Evolutionary conservation across 2,329 filamentous ascomycete species (phyloP), one percentile per base, ranked within the genome.

Genomic region (Acrodontium crateriforme): DNA sequence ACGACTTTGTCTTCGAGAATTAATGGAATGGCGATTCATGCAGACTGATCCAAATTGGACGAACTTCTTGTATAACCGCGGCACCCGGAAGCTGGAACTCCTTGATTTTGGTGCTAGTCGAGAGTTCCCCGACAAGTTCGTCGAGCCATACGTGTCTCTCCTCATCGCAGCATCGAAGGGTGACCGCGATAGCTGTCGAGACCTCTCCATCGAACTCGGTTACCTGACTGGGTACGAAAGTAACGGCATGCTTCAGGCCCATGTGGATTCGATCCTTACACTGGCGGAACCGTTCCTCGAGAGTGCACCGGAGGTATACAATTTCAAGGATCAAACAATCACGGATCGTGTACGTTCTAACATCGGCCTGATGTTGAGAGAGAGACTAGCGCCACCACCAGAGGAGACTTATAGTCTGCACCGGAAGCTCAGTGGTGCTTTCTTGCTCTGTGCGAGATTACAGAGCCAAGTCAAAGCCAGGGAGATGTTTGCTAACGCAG

Each of bases 31-130:
- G 69, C 75, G 68, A 35, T 95, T 92, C 61, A 98, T 98, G 89
- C 89, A 98, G 59, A 98, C 89, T 4, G 89, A 98, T 50, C 89
- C 89, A 21, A 98, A 98, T 63, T 98, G 89, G 89, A 95, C 87
- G 18, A 98, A 98, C 56, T 98, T 98, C 55, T 66, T 95, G 12
- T 98, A 83, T 64, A 89, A 95, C 45, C 62, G 73, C 1, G 44
- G 61, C 12, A 72, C 67, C 3, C 36, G 44, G 31, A 78, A 74
- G 47, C 74, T 98, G 9, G 85, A 93, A 54, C 70, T 98, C 1
- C 74, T 98, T 28, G 91, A 98, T 56, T 98, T 98, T 54, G 89
- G 89, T 34, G 89, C 89, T 18, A 84, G 78, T 12, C 69, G 89
- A 44, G 87, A 84, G 41, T 98, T 76, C 50, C 83, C 85, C 0